Percentiles rank a stretch among this genome's conserved stretches.
phyloP scores from a whole-genome alignment of 1,284 basidiomycete species.

The Irpex rosettiformis region DNA sequence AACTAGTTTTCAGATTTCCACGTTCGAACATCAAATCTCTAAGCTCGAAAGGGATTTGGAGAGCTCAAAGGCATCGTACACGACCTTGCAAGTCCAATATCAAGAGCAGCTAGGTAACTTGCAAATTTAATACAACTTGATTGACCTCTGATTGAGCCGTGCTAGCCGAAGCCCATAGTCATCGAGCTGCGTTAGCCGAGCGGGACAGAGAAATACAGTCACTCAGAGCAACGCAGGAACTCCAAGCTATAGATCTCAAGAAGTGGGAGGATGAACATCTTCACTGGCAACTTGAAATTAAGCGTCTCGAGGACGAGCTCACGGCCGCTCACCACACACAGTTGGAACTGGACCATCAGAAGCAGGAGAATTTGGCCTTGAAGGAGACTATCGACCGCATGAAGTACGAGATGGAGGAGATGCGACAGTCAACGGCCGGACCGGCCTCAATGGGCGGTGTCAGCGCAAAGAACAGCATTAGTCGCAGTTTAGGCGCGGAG shows the following conservation, averaged over 20 bases:
- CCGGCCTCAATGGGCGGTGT: slow-evolving; percentile 32
- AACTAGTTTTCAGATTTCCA: slow-evolving; percentile 59
- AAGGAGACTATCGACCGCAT: slow-evolving; percentile 93
- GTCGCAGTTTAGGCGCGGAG: slow-evolving; percentile 81
- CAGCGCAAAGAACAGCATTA: slow-evolving; percentile 58
- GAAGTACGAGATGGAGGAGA: slow-evolving; percentile 87
- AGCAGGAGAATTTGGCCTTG: slow-evolving; percentile 85
- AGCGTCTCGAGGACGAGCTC: slow-evolving; percentile 66
- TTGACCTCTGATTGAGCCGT: too few relatives aligned
- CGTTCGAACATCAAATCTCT: slow-evolving; percentile 74
- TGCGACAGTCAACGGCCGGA: slow-evolving; percentile 51
- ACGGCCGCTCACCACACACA: slow-evolving; percentile 65
- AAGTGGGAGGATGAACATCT: slow-evolving; percentile 65
- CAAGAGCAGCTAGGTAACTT: slow-evolving; percentile 80
- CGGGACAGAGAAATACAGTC: slow-evolving; percentile 72
- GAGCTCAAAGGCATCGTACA: slow-evolving; percentile 63
- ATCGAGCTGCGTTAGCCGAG: slow-evolving; percentile 68
- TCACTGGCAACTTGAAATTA: slow-evolving; percentile 64
- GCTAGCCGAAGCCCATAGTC: slow-evolving; percentile 77
- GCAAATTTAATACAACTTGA: too few relatives aligned
- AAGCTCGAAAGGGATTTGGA: slow-evolving; percentile 73
- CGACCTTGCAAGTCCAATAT: slow-evolving; percentile 79
- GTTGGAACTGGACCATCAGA: slow-evolving; percentile 78
- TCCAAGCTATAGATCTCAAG: slow-evolving; percentile 59
- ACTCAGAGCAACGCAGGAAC: slow-evolving; percentile 51